Conservation (phyloP, 2,329 filamentous ascomycete species). For the Didymella pomorum region DNA sequence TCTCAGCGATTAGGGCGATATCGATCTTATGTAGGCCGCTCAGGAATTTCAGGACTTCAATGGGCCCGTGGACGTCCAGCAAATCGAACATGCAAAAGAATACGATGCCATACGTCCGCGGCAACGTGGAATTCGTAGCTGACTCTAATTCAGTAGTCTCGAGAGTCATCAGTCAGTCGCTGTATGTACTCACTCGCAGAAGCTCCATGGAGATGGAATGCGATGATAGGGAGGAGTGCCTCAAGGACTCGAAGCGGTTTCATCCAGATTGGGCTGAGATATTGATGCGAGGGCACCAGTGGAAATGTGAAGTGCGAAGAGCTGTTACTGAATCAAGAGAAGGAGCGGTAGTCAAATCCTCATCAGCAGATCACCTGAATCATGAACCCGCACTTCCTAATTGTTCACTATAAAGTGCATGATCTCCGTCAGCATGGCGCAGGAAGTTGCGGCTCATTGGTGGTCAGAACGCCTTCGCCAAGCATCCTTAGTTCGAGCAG, state of each 20-base stretch:
- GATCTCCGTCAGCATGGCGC: constrained; percentile 7
- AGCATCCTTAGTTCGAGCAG: background rate
- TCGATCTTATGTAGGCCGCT: constrained; percentile 34
- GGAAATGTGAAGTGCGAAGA: background rate
- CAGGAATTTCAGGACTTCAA: constrained; percentile 53
- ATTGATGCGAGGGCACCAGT: background rate
- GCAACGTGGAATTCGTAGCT: constrained; percentile 24
- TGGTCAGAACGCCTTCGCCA: background rate
- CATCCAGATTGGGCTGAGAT: background rate
- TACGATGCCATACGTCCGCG: constrained; percentile 36
- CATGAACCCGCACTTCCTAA: constrained; percentile 8
- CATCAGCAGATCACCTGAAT: background rate
- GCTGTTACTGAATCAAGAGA: background rate
- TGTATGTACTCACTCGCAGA: background rate
- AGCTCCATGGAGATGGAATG: background rate
- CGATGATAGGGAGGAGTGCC: constrained; percentile 4
- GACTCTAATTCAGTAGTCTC: background rate
- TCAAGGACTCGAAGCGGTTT: background rate
- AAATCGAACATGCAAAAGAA: constrained; percentile 42
- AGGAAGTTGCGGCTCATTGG: constrained; percentile 1
- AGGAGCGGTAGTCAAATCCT: background rate
- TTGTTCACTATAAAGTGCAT: background rate
- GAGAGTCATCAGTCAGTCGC: background rate
- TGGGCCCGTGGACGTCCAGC: constrained; percentile 49
- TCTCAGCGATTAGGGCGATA: constrained; percentile 31